These are phyloP conservation scores for Flaveria robusta DNA, from an alignment of 129 eudicot species.

Conservation along the genomic window DNA sequence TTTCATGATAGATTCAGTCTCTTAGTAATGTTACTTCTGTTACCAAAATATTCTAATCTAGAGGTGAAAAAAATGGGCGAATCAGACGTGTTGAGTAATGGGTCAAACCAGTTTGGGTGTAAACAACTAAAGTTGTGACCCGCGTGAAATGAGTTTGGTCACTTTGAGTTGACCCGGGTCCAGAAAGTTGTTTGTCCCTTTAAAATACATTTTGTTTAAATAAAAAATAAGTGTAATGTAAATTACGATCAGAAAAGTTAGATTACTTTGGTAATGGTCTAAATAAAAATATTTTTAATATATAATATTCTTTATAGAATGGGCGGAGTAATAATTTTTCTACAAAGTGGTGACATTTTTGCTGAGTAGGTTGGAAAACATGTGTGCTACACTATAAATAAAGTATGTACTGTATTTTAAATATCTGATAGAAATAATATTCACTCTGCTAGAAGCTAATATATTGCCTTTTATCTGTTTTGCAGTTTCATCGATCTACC, in stretches of 20 bases:
- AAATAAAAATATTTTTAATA: no score
- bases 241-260: background rate
- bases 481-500: conserved; percentile 88
- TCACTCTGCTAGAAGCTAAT: background rate
- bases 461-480: background rate
- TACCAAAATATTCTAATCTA: background rate
- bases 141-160: background rate
- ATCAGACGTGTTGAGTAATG: background rate
- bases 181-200: background rate
- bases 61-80: background rate
- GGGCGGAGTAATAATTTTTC: no score
- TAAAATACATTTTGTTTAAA: background rate
- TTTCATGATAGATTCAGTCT: conserved; percentile 4
- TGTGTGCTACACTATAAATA: no score
- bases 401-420: no score
- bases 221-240: background rate
- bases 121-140: background rate
- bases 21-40: background rate
- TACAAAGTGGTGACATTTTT: no score
- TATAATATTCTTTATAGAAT: no score
- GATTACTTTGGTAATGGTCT: background rate
- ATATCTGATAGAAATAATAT: background rate
- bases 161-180: background rate
- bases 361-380: no score
- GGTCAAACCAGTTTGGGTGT: background rate